Conservation (phyloP, 1,284 basidiomycete species). For the Ceratobasidium sp. region DNA sequence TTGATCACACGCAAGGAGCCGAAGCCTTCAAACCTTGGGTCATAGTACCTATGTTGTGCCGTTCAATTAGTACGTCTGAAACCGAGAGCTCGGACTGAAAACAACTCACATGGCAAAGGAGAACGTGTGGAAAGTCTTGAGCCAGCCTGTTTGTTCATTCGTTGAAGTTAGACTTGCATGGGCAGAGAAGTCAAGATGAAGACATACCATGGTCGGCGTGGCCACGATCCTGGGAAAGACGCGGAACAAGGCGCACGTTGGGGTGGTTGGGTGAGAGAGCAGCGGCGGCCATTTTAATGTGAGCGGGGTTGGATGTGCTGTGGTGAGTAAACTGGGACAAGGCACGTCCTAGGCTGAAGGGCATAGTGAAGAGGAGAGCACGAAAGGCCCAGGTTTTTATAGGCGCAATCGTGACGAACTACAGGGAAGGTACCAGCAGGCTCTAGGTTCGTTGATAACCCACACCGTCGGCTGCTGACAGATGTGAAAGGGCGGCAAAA, state of each 20-base stretch:
- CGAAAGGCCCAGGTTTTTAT: slow-evolving; percentile 14
- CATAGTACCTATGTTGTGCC: slow-evolving; percentile 64
- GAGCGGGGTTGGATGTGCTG: slow-evolving; percentile 2
- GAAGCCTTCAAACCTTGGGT: slow-evolving; percentile 62
- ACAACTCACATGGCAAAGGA: slow-evolving; percentile 73
- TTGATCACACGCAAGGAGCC: slow-evolving; percentile 81
- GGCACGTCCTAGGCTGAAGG: slow-evolving; percentile 28
- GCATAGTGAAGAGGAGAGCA: slow-evolving; percentile 25
- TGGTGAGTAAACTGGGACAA: slow-evolving; percentile 17
- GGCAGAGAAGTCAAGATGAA: background rate
- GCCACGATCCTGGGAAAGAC: slow-evolving; percentile 60
- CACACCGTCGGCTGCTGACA: slow-evolving; percentile 28
- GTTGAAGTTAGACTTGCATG: slow-evolving; percentile 40
- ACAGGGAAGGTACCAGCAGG: slow-evolving; percentile 3
- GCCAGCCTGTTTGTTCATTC: slow-evolving; percentile 61
- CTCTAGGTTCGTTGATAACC: background rate
- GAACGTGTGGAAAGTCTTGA: slow-evolving; percentile 91
- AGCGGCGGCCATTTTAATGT: slow-evolving; percentile 27
- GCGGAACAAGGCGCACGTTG: slow-evolving; percentile 23
- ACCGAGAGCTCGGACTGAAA: background rate
- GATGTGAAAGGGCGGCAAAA: slow-evolving; percentile 4
- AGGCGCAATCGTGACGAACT: slow-evolving; percentile 9
- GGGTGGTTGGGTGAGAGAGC: slow-evolving; percentile 17
- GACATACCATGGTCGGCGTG: slow-evolving; percentile 70
- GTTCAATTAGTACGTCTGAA: slow-evolving; percentile 5